phyloP scores from a whole-genome alignment of 176 grass and related monocot species.

The Avena sativa region DNA sequence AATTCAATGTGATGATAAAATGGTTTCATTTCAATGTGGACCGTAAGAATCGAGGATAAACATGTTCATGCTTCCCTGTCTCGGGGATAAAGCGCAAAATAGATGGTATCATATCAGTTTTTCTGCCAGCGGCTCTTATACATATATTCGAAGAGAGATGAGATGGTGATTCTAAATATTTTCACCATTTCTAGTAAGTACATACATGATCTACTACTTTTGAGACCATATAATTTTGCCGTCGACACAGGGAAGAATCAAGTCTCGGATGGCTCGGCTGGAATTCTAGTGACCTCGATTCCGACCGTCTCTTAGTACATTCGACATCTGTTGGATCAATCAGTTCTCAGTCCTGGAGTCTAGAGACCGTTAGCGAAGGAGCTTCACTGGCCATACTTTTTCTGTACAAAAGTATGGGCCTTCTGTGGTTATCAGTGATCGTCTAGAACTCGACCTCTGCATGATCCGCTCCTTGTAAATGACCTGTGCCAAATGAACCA shows the following conservation, averaged over 20 bases:
- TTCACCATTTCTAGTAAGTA: slow-evolving; percentile 49
- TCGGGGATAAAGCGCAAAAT: slow-evolving; percentile 30
- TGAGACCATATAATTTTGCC: slow-evolving; percentile 24
- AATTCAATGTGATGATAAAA: too few relatives aligned
- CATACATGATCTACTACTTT: slow-evolving; percentile 39
- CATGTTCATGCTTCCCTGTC: slow-evolving; percentile 36
- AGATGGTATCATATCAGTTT: slow-evolving; percentile 34
- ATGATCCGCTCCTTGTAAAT: slow-evolving; percentile 46
- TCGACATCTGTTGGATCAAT: slow-evolving; percentile 33
- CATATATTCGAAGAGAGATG: slow-evolving; percentile 23
- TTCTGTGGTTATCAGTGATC: slow-evolving; percentile 4
- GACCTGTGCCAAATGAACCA: slow-evolving; percentile 31
- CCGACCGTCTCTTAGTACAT: background rate
- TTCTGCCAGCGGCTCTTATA: slow-evolving; percentile 26
- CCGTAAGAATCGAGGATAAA: background rate
- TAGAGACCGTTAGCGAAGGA: slow-evolving; percentile 47
- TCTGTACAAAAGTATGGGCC: slow-evolving; percentile 59
- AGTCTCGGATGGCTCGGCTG: background rate
- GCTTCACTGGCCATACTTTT: slow-evolving; percentile 47
- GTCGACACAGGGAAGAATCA: slow-evolving; percentile 43
- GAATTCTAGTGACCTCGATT: background rate
- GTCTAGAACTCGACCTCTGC: slow-evolving; percentile 48
- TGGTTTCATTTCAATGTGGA: background rate
- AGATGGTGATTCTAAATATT: slow-evolving; percentile 62
- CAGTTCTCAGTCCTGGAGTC: slow-evolving; percentile 40